These are phyloP conservation scores for Globisporangium rhizosaccharum DNA, from an alignment of 352 stramenopile genomes.

Conservation along the genomic window DNA sequence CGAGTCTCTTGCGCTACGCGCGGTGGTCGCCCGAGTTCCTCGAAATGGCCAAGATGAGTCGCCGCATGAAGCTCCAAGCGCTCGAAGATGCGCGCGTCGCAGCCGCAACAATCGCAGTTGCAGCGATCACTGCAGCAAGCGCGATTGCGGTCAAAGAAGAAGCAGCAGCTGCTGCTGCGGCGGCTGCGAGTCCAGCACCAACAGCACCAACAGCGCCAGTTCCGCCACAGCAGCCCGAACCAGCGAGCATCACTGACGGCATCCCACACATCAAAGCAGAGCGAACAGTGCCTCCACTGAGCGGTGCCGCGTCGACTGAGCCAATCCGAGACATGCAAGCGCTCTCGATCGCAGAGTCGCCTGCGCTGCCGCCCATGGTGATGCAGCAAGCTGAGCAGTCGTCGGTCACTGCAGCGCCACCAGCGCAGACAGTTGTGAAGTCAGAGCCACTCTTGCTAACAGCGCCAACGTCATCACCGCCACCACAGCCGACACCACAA, in stretches of 20 bases:
- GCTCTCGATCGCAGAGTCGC: slow-evolving; percentile 16
- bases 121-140: background rate
- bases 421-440: background rate
- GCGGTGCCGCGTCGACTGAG: background rate
- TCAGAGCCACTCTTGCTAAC: background rate
- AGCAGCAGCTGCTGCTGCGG: too few relatives aligned
- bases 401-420: too few relatives aligned
- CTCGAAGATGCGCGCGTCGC: slow-evolving; percentile 5
- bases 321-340: slow-evolving; percentile 10
- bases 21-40: slow-evolving; percentile 38
- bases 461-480: background rate
- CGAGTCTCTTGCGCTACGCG: slow-evolving; percentile 34
- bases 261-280: slow-evolving; percentile 18
- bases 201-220: background rate
- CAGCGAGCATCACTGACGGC: background rate
- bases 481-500: too few relatives aligned
- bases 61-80: slow-evolving; percentile 14
- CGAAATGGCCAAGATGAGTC: slow-evolving; percentile 37
- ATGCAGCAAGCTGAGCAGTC: too few relatives aligned
- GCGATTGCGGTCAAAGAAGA: too few relatives aligned
- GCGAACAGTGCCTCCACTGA: background rate
- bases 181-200: too few relatives aligned
- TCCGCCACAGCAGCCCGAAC: background rate
- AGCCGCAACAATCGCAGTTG: background rate
- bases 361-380: slow-evolving; percentile 4